phyloP scores from a whole-genome alignment of 2,329 filamentous ascomycete species.

The Aspergillus pseudonomiae region DNA sequence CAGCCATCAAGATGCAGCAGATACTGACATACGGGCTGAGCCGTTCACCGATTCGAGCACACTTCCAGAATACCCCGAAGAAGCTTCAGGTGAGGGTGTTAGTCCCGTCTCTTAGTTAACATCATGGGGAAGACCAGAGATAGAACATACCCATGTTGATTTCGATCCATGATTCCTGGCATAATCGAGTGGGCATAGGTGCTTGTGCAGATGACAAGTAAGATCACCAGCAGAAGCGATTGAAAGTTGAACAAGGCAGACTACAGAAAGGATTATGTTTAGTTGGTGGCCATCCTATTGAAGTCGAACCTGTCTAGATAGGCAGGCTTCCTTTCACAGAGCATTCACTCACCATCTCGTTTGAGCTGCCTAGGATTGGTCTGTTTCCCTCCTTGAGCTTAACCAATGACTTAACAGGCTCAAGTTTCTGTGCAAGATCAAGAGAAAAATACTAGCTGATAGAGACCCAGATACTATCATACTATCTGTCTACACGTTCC shows the following conservation, averaged over 20 bases:
- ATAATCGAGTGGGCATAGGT: constrained; percentile 90
- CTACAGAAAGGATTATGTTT: constrained; percentile 51
- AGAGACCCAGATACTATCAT: background rate
- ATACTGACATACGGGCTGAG: constrained; percentile 94
- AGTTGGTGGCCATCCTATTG: background rate
- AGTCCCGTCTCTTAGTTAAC: background rate
- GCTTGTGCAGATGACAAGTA: constrained; percentile 94
- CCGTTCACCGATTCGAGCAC: constrained; percentile 86
- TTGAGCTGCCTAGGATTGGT: background rate
- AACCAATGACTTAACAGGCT: background rate
- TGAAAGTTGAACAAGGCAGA: constrained; percentile 99
- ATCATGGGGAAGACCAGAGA: background rate
- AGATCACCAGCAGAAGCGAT: constrained; percentile 88
- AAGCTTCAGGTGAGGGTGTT: constrained; percentile 52
- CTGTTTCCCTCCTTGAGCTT: background rate
- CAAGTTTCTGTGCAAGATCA: background rate
- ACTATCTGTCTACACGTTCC: background rate
- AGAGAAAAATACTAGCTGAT: background rate
- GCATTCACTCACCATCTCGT: constrained; percentile 35
- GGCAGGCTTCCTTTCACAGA: background rate
- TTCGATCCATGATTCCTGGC: constrained; percentile 85
- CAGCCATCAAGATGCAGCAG: constrained; percentile 92
- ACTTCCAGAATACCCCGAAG: constrained; percentile 94
- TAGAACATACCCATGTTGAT: constrained; percentile 77
- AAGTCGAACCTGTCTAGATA: background rate